Conservation (phyloP, 768 basidiomycete genomes). For the Tubosaeta sp. region DNA sequence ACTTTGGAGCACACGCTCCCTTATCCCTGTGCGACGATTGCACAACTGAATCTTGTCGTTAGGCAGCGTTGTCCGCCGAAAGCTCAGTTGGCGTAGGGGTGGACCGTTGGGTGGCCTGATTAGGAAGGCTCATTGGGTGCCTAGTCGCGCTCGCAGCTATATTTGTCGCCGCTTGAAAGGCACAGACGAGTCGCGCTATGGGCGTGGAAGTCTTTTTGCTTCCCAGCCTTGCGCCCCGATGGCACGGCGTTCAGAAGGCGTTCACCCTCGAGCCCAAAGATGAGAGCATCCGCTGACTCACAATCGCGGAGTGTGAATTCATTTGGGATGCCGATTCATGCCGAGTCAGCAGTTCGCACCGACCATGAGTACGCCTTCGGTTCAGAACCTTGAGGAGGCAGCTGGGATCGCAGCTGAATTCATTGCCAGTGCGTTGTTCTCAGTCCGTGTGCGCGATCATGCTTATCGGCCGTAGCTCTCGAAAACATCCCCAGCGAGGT, state of each 20-base stretch:
- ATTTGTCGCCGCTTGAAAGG: no score
- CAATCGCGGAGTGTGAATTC: slow-evolving; percentile 20
- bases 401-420: slow-evolving; percentile 47
- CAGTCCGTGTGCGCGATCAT: not conserved
- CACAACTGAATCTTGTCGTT: not conserved
- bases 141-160: not conserved
- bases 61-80: not conserved
- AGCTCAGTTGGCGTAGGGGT: not conserved
- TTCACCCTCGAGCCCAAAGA: no score
- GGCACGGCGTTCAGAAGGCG: no score
- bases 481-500: slow-evolving; percentile 50
- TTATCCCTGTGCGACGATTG: not conserved
- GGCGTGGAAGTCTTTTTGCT: no score
- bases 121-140: not conserved
- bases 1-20: not conserved
- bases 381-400: slow-evolving; percentile 44
- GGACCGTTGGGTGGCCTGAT: no score
- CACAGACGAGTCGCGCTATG: no score
- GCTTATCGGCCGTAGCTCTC: slow-evolving; percentile 31
- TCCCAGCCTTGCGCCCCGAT: no score
- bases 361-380: slow-evolving; percentile 30
- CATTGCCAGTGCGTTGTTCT: slow-evolving; percentile 39
- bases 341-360: not conserved
- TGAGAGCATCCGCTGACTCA: slow-evolving; percentile 11
- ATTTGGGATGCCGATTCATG: slow-evolving; percentile 14